These are phyloP conservation scores for Pleurotus citrinopileatus DNA, from an alignment of 768 basidiomycete species.

Conservation along the genomic window DNA sequence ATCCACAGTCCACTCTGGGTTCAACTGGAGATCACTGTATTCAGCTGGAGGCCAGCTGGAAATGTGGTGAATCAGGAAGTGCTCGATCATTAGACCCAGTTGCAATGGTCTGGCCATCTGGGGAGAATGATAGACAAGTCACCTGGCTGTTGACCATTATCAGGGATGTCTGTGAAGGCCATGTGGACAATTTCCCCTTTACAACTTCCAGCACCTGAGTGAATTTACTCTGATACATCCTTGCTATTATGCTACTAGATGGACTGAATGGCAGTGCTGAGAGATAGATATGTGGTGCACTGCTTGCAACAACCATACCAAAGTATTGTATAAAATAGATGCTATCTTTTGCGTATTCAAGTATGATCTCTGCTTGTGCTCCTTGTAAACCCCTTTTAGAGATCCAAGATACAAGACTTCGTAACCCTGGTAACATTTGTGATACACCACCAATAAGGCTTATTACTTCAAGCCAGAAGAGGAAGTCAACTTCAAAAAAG, in stretches of 20 bases:
- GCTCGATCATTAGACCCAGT: not conserved
- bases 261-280: constrained; percentile 35
- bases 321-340: constrained; percentile 28
- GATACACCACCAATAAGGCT: constrained; percentile 16
- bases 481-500: constrained; percentile 22
- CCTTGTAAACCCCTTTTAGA: not conserved
- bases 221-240: constrained; percentile 11
- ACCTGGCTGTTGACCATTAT: not conserved
- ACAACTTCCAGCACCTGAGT: not conserved
- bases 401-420: not conserved
- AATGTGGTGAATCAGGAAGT: no score
- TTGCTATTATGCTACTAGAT: constrained; percentile 18
- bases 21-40: no score
- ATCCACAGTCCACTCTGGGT: no score
- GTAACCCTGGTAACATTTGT: not conserved
- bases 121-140: not conserved
- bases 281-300: constrained; percentile 35
- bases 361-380: not conserved
- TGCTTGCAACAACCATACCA: constrained; percentile 22
- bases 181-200: not conserved
- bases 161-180: not conserved
- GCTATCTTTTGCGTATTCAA: constrained; percentile 18
- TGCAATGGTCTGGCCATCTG: not conserved
- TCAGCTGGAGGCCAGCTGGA: not conserved
- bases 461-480: constrained; percentile 40